These are phyloP conservation scores for Botrytis porri DNA, from an alignment of 2,329 filamentous ascomycete genomes.

Conservation along the genomic window DNA sequence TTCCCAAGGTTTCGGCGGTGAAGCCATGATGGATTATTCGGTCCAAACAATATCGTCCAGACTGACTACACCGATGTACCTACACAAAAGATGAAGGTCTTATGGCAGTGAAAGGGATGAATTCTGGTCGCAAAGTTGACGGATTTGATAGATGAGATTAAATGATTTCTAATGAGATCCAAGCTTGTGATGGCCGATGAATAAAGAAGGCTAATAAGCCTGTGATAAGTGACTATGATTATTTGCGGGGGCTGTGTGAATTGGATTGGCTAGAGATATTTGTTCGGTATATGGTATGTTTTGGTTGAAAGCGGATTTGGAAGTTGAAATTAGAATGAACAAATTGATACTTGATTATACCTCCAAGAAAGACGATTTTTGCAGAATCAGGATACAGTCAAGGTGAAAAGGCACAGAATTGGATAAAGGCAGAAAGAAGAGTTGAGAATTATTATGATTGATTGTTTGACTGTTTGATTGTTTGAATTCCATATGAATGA, in stretches of 20 bases:
- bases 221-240: too few species aligned
- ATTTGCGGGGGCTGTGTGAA: not conserved
- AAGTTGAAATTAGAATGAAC: not conserved
- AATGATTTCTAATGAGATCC: constrained; percentile 10
- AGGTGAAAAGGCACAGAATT: not conserved
- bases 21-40: constrained; percentile 52
- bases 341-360: not conserved
- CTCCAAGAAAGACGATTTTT: not conserved
- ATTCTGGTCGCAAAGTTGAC: not conserved
- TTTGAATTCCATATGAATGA: constrained; percentile 1
- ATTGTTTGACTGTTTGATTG: not conserved
- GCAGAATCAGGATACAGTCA: not conserved
- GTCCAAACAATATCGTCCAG: not conserved
- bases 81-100: not conserved
- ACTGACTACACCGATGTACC: not conserved
- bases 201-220: constrained; percentile 5
- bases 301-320: not conserved
- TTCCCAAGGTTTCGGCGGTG: constrained; percentile 98
- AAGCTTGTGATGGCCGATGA: constrained; percentile 4
- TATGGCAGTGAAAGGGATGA: not conserved
- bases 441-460: not conserved
- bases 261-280: not conserved
- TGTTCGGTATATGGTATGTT: not conserved
- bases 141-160: not conserved
- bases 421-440: not conserved